These are phyloP conservation scores for Cyberlindnera mississippiensis DNA, from an alignment of 805 yeast species.

Conservation along the genomic window DNA sequence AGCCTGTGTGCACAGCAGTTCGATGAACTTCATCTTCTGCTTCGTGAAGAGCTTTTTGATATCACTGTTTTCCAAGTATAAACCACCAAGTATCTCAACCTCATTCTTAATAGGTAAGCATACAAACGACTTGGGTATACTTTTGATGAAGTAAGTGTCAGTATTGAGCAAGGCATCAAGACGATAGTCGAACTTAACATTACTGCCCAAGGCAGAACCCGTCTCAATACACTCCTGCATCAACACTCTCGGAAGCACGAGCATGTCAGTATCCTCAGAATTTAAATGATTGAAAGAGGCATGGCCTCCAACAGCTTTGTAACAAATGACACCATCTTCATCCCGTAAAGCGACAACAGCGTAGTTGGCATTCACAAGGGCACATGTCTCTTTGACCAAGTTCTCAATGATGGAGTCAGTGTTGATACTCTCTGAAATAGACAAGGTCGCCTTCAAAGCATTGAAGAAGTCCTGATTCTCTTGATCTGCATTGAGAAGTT, in stretches of 20 bases:
- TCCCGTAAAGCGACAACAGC: slow-evolving; percentile 31
- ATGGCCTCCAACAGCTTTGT: slow-evolving; percentile 30
- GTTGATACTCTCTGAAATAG: slow-evolving; percentile 44
- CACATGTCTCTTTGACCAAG: slow-evolving; percentile 37
- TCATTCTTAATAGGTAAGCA: slow-evolving; percentile 45
- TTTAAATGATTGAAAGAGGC: slow-evolving; percentile 36
- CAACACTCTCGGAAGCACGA: slow-evolving; percentile 35
- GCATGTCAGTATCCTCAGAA: slow-evolving; percentile 2
- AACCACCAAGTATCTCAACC: slow-evolving; percentile 39
- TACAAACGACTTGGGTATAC: slow-evolving; percentile 33
- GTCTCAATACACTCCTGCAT: slow-evolving; percentile 36
- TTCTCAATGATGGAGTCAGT: slow-evolving; percentile 35
- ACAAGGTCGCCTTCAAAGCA: slow-evolving; percentile 45
- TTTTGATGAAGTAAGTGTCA: slow-evolving; percentile 39
- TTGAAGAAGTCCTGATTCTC: slow-evolving; percentile 24
- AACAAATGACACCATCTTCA: slow-evolving; percentile 27
- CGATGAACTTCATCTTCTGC: slow-evolving; percentile 37
- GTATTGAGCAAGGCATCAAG: slow-evolving; percentile 33
- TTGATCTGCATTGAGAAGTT: slow-evolving; percentile 7
- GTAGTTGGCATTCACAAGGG: slow-evolving; percentile 36
- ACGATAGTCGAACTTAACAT: slow-evolving; percentile 30
- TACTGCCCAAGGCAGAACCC: slow-evolving; percentile 35
- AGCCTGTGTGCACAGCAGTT: slow-evolving; percentile 46
- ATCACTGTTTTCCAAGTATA: slow-evolving; percentile 39
- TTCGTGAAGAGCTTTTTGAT: slow-evolving; percentile 28